These are phyloP conservation scores for Trichophyton mentagrophytes DNA, from an alignment of 2,329 filamentous ascomycete species.

Conservation along the genomic window DNA sequence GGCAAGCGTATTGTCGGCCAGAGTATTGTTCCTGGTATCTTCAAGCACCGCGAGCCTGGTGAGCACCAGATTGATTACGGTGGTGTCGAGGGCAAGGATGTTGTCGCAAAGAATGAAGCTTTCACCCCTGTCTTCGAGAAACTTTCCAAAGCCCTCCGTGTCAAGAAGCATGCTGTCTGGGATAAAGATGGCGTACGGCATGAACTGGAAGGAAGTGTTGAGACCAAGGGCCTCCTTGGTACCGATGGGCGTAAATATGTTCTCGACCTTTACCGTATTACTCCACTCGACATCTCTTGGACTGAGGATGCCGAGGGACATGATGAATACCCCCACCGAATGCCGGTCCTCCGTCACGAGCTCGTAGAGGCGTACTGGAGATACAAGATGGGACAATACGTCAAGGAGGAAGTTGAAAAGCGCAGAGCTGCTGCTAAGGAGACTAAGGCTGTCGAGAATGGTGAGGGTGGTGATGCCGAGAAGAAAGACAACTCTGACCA, in stretches of 20 bases:
- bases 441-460: conserved; percentile 20
- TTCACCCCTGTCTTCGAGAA: conserved; percentile 78
- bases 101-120: conserved; percentile 77
- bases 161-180: conserved; percentile 95
- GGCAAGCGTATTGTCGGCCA: conserved; percentile 95
- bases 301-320: conserved; percentile 58
- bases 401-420: conserved; percentile 62
- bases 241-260: conserved; percentile 96
- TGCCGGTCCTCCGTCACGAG: conserved; percentile 87
- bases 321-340: conserved; percentile 74
- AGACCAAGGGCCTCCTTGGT: conserved; percentile 94
- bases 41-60: conserved; percentile 93
- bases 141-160: conserved; percentile 75
- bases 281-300: conserved; percentile 82
- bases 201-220: conserved; percentile 86
- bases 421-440: conserved; percentile 36
- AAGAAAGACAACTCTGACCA: conserved; percentile 35
- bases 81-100: conserved; percentile 91
- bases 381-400: conserved; percentile 76
- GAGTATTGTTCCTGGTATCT: conserved; percentile 96
- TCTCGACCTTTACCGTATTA: conserved; percentile 90
- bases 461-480: conserved; percentile 30
- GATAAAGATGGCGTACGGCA: conserved; percentile 88
- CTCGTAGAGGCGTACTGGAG: conserved; percentile 78
- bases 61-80: conserved; percentile 99